Conservation (phyloP, 306 rosid species). For the Delonix regia region DNA sequence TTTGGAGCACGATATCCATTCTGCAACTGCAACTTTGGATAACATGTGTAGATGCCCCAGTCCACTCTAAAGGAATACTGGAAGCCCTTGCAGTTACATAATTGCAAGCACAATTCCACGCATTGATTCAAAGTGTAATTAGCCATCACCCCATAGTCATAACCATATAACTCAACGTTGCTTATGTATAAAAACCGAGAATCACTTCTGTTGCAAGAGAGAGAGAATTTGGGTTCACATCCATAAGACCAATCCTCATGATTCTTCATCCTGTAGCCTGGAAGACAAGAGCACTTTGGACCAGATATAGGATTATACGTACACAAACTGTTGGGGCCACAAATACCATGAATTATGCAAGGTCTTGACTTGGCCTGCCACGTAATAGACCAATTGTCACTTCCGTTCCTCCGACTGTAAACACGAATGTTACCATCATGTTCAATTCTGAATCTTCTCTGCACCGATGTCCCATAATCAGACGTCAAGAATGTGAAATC, state of each 20-base stretch:
- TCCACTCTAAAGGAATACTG: conserved; percentile 19
- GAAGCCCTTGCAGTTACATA: conserved; percentile 49
- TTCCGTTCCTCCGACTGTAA: conserved; percentile 41
- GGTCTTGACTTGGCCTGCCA: conserved; percentile 56
- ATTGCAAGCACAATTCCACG: conserved; percentile 38
- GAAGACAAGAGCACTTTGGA: conserved; percentile 45
- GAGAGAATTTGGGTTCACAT: conserved; percentile 44
- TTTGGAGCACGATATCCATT: conserved; percentile 46
- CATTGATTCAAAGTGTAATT: conserved; percentile 47
- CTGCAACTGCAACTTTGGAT: conserved; percentile 48
- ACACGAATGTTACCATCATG: conserved; percentile 56
- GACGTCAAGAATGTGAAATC: conserved; percentile 39
- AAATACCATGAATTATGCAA: conserved; percentile 57
- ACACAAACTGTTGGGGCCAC: conserved; percentile 53
- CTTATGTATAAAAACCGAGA: conserved; percentile 28
- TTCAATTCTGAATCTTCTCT: conserved; percentile 54
- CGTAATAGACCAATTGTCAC: conserved; percentile 42
- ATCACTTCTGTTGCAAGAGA: conserved; percentile 33
- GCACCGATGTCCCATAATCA: conserved; percentile 44
- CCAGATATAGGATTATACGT: conserved; percentile 25
- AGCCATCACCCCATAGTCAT: conserved; percentile 36
- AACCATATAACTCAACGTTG: conserved; percentile 53
- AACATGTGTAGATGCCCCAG: conserved; percentile 20
- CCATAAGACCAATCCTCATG: conserved; percentile 47
- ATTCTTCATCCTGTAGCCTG: conserved; percentile 43